phyloP scores from a whole-genome alignment of 2,329 filamentous ascomycete species.

The Neurospora crassa region DNA sequence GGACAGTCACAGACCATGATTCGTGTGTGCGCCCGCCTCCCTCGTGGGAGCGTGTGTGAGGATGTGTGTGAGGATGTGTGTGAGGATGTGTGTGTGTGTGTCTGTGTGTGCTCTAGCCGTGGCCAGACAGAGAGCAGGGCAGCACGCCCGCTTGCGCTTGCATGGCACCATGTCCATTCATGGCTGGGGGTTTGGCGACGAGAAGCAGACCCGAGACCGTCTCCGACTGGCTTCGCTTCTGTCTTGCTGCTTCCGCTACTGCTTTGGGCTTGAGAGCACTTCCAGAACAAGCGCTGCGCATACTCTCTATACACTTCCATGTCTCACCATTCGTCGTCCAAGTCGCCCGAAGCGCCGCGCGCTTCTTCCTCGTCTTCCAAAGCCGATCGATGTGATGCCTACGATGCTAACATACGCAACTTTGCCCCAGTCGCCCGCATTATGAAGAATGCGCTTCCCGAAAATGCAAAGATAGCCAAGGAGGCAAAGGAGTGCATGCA shows the following conservation, averaged over 20 bases:
- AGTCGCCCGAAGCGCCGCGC: conserved; percentile 39
- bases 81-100: conserved; percentile 7
- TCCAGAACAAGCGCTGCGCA: conserved; percentile 1
- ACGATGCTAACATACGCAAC: conserved; percentile 90
- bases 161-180: conserved; percentile 15
- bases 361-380: conserved; percentile 29
- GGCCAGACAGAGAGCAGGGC: not conserved
- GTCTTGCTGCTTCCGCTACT: conserved; percentile 31
- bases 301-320: conserved; percentile 30
- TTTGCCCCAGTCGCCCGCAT: conserved; percentile 95
- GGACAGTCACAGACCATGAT: conserved; percentile 19
- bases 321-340: conserved; percentile 48
- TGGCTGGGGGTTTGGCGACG: not conserved
- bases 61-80: conserved; percentile 1
- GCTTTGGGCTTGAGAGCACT: conserved; percentile 16
- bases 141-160: conserved; percentile 18
- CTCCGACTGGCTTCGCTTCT: conserved; percentile 39
- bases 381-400: conserved; percentile 41
- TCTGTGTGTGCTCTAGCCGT: conserved; percentile 1
- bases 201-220: conserved; percentile 15
- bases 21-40: conserved; percentile 19
- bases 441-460: conserved; percentile 95
- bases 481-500: conserved; percentile 99
- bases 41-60: conserved; percentile 4
- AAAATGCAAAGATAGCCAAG: conserved; percentile 98